phyloP scores from a whole-genome alignment of 2,329 filamentous ascomycete species.

The Aspergillus quadrilineatus region DNA sequence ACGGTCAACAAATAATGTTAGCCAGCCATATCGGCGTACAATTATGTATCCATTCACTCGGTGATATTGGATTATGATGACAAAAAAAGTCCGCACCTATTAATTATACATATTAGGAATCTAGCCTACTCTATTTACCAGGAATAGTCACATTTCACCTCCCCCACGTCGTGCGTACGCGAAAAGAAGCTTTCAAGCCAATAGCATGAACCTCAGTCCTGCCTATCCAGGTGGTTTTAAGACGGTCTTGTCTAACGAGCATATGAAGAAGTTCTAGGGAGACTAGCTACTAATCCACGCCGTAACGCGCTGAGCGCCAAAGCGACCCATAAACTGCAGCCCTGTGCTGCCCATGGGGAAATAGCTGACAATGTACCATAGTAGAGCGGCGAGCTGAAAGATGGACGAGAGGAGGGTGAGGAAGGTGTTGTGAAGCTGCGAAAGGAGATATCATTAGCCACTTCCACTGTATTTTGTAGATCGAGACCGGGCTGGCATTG shows the following conservation, averaged over 20 bases:
- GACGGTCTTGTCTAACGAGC: too few relatives aligned
- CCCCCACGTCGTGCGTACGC: neutral
- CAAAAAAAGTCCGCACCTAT: neutral
- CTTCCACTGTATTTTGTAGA: neutral
- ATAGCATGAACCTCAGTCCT: too few relatives aligned
- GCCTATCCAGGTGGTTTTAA: too few relatives aligned
- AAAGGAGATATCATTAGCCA: slow-evolving; percentile 24
- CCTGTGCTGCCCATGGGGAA: slow-evolving; percentile 95
- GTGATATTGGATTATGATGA: neutral
- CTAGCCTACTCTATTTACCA: neutral
- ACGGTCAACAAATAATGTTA: neutral
- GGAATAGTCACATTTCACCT: neutral
- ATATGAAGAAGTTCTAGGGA: neutral
- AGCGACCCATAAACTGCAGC: slow-evolving; percentile 78
- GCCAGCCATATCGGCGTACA: neutral
- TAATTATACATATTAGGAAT: neutral
- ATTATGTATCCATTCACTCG: neutral
- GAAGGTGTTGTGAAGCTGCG: slow-evolving; percentile 75
- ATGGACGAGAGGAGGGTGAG: slow-evolving; percentile 83
- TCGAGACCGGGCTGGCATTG: neutral
- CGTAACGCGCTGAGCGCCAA: slow-evolving; percentile 79
- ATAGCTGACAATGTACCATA: slow-evolving; percentile 96
- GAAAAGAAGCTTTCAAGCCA: too few relatives aligned
- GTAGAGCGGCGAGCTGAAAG: slow-evolving; percentile 75
- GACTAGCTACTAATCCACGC: slow-evolving; percentile 78